Evolutionary conservation across 306 rosid genomes (phyloP).

Genomic region (Casuarina equisetifolia): DNA sequence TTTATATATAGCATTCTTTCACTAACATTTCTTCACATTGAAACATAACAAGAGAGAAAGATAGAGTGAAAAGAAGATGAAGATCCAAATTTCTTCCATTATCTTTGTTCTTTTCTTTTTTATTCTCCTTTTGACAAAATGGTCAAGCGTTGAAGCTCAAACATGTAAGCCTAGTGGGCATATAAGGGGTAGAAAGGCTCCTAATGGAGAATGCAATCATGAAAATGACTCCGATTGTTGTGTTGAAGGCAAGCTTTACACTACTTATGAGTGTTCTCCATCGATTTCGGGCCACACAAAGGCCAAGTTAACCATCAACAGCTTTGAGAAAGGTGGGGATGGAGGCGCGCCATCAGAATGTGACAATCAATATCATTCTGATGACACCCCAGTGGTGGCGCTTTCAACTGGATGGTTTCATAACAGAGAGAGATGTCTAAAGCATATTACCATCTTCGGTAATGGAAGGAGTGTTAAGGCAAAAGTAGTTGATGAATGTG

Average conservation of each 20-base stretch:
- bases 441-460: constrained; percentile 26
- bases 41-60: not conserved
- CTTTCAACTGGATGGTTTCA: constrained; percentile 38
- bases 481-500: constrained; percentile 41
- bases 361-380: constrained; percentile 20
- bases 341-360: constrained; percentile 21
- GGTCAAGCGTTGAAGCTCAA: constrained; percentile 21
- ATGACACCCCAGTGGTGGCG: constrained; percentile 28
- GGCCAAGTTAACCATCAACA: constrained; percentile 43
- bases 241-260: constrained; percentile 27
- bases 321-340: constrained; percentile 29
- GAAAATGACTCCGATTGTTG: constrained; percentile 48
- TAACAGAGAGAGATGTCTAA: constrained; percentile 15
- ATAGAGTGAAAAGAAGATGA: constrained; percentile 16
- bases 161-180: constrained; percentile 26
- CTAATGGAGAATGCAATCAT: constrained; percentile 34
- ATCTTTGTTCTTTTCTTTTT: not conserved
- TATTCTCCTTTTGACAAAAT: not conserved
- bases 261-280: constrained; percentile 44
- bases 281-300: constrained; percentile 22
- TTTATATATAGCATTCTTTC: too few relatives aligned
- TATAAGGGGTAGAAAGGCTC: constrained; percentile 28
- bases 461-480: constrained; percentile 32
- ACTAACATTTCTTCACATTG: not conserved
- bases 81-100: constrained; percentile 2